Evolutionary conservation across 495 filamentous ascomycete genomes (phyloP), one percentile per base, ranked within the genome.

Genomic region (Jackrogersella minutella): DNA sequence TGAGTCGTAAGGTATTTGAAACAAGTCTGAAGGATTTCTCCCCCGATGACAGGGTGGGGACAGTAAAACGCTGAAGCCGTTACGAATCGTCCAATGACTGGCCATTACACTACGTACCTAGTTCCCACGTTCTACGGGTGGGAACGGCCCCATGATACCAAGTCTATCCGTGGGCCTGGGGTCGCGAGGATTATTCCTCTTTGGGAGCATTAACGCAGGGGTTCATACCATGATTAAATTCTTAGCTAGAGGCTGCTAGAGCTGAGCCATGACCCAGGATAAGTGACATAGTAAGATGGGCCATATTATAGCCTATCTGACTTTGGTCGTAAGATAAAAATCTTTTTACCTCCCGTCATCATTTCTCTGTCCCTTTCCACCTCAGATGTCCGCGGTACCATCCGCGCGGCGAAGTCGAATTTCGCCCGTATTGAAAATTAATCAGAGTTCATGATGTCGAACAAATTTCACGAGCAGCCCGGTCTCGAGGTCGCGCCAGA

Each of bases 401-500:
- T 30, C 13, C 17, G 16, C 60, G 51, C 22, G 57, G 41, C 50
- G 52, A 62, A 58, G 26, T 17, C 6, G 52, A 53, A 37, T 14
- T 62, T 37, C 61, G 44, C 39, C 50, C 17, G 14, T 58, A 51
- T 52, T 4, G 61, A 13, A 10, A 40, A 8, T 2, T 22, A 46
- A 43, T 28, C 26, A 10, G 16, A 53, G 11, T 44, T 9, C 19
- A 50, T 28, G 6, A 70, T 63, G 62, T 49, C 46, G 17, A 46
- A 62, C 14, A 8, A 28, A 11, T 13, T 37, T 41, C n/a, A 41
- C 2, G 55, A 51, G 0, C 58, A 58, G 39, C 58, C 58, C 1
- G 68, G 68, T 24, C 22, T 70, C 24, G 68, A 70, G 22, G 52
- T 70, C 10, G 58, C 49, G 16, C 62, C 62, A 26, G 67, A 58